Evolutionary conservation across 2,329 filamentous ascomycete genomes (phyloP).

Genomic region (Ceratocystis huliohia): DNA sequence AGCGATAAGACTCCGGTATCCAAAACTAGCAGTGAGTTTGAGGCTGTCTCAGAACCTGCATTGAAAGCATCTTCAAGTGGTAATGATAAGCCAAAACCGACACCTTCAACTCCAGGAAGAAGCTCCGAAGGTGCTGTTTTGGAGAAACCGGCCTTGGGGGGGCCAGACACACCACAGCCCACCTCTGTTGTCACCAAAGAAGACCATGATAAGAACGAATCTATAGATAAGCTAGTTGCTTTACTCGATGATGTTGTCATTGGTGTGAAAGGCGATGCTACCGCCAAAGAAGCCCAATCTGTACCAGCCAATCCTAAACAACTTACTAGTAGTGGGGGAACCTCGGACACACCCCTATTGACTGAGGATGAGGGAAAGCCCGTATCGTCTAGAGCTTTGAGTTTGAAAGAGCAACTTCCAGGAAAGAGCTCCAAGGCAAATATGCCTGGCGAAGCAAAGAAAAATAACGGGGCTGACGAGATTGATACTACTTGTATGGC

Average conservation of each 20-base stretch:
- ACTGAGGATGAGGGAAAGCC: background rate
- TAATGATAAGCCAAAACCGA: background rate
- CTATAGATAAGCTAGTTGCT: background rate
- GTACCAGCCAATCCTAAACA: background rate
- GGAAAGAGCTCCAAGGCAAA: background rate
- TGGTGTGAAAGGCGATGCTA: background rate
- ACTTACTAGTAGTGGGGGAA: background rate
- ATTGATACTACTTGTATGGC: too few species aligned
- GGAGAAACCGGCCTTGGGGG: background rate
- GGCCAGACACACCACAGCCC: background rate
- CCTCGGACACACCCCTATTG: background rate
- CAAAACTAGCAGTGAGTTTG: background rate
- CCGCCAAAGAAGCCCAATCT: background rate
- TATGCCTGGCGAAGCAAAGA: background rate
- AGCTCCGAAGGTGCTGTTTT: background rate
- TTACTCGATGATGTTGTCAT: background rate
- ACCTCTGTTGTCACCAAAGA: background rate
- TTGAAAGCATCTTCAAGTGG: background rate
- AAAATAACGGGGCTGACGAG: background rate
- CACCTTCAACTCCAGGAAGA: background rate
- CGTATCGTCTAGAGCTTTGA: background rate
- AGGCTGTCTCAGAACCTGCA: background rate
- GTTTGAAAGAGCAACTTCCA: background rate
- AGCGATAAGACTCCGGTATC: background rate
- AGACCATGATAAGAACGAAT: background rate